These are phyloP conservation scores for Phytopythium sindhum DNA, from an alignment of 352 stramenopile genomes.

Conservation along the genomic window DNA sequence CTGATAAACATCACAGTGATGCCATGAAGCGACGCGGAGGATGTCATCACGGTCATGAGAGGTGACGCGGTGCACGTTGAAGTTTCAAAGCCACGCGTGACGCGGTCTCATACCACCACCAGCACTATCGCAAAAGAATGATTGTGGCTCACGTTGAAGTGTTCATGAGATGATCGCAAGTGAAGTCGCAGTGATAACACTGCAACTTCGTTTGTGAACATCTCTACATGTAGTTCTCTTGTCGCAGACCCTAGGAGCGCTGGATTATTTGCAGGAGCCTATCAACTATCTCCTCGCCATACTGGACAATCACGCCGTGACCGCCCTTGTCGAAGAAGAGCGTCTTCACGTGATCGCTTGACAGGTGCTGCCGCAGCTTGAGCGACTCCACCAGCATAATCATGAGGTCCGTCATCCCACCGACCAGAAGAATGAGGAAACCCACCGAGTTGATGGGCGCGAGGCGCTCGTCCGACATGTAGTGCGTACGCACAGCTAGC, in stretches of 20 bases:
- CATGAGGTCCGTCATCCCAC: conserved; percentile 40
- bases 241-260: neutral
- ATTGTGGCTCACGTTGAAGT: neutral
- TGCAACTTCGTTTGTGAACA: no score
- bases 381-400: conserved; percentile 39
- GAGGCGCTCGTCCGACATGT: conserved; percentile 44
- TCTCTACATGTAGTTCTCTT: no score
- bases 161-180: no score
- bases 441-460: conserved; percentile 30
- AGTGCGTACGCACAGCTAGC: conserved; percentile 38
- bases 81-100: neutral
- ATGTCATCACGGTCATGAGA: neutral
- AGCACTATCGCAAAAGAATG: neutral
- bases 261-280: conserved; percentile 27
- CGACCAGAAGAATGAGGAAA: conserved; percentile 52
- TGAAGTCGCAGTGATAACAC: no score
- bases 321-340: conserved; percentile 45
- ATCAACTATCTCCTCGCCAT: conserved; percentile 34
- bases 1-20: no score
- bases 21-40: neutral
- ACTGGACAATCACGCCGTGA: conserved; percentile 48
- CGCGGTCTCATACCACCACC: neutral
- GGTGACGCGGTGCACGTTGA: conserved; percentile 1
- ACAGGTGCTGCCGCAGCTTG: conserved; percentile 27
- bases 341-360: conserved; percentile 34